phyloP scores from a whole-genome alignment of 352 stramenopile species.

The Thalassiosira pacifica region DNA sequence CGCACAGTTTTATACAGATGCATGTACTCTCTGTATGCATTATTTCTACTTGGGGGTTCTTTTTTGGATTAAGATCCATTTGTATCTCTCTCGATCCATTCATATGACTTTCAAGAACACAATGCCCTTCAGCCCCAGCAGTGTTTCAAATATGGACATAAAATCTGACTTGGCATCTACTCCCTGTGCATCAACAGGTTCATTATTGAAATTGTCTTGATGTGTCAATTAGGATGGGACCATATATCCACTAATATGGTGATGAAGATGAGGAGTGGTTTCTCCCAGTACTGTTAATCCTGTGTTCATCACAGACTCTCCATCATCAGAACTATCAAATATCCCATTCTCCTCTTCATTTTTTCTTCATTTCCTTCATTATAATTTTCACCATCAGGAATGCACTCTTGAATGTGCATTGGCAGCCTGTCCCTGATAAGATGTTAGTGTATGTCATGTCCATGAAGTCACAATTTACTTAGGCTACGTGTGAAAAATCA shows the following conservation, averaged over 20 bases:
- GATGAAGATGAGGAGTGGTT: neutral
- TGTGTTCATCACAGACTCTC: neutral
- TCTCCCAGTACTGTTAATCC: neutral
- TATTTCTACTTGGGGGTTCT: neutral
- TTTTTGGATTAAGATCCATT: neutral
- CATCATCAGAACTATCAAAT: neutral
- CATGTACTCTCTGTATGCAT: constrained; percentile 15
- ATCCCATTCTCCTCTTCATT: neutral
- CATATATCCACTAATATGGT: constrained; percentile 17
- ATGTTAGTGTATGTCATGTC: too few species aligned
- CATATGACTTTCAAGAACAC: neutral
- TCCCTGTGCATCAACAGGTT: neutral
- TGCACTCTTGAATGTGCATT: neutral
- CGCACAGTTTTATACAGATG: neutral
- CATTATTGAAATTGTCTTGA: neutral
- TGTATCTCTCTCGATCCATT: neutral
- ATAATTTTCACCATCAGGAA: neutral
- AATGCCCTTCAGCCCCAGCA: neutral
- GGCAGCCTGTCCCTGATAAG: constrained; percentile 6
- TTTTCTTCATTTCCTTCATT: too few species aligned
- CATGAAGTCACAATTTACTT: neutral
- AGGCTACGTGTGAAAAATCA: neutral
- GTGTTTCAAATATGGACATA: neutral
- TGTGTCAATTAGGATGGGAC: constrained; percentile 19
- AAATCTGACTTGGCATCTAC: neutral